Base-by-base conservation (phyloP, 768 basidiomycete genomes). In the Cyclocybe aegerita region DNA sequence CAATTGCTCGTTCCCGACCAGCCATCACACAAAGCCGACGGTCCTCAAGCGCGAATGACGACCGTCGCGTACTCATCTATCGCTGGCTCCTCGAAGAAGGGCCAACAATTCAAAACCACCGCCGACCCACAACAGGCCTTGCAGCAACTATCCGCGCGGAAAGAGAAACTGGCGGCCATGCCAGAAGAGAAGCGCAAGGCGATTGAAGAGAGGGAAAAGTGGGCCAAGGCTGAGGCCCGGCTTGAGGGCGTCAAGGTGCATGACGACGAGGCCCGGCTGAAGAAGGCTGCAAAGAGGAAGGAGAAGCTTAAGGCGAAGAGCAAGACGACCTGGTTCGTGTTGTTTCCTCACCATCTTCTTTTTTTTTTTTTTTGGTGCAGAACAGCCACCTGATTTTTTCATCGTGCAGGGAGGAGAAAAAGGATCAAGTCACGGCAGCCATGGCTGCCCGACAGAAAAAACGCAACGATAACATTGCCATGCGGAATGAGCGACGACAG, bases 381-480 rank as follows among this genome's bases (percentile, higher is more conserved):
- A 23, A 5, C 23, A 23, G 23, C 23, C 23, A 23, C 3, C 23
- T 46, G 14, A 52, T 56, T 29, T 48, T 33, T 3, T 30, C 4
- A 11, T 23, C 7, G 16, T 54, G 43, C 61, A 97, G 94, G 95
- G 81, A 83, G 37, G 88, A 92, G 56, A 83, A 93, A 53, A 96
- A 96, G 66, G 85, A 89, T 49, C 84, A 90, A 34, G 62, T 93
- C 23, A 58, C 78, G 3, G 77, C 83, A 9, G 77, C 86, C 2
- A 88, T 92, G 80, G 88, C 88, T 1, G 89, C 90, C 30, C 86
- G 81, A 65, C 88, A 93, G 69, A 93, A 95, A 74, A 98, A 98
- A 69, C 80, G 93, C 4, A 64, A 83, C 10, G 93, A 96, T 60
- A 98, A 98, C 61, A 89, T 98, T 59, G 88, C 92, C 0, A 83